Conservation (phyloP, 2,329 filamentous ascomycete species). For the Rutstroemia sp. region DNA sequence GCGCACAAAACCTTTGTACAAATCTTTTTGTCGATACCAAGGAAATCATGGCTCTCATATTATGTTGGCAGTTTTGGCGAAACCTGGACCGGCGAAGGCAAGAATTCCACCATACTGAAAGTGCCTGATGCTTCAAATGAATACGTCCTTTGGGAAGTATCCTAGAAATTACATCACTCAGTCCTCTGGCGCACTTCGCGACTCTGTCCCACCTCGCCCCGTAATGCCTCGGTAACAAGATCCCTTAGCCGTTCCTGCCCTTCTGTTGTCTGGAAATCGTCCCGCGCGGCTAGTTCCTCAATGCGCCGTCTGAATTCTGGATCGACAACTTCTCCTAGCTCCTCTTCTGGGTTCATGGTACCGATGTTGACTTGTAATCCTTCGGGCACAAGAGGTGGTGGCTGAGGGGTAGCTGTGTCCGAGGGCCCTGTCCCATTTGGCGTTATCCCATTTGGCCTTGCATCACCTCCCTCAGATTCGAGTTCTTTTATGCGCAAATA, state of each 20-base stretch:
- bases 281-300: slow-evolving; percentile 75
- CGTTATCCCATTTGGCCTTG: background rate
- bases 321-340: slow-evolving; percentile 60
- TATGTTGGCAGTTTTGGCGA: slow-evolving; percentile 45
- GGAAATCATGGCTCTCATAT: slow-evolving; percentile 48
- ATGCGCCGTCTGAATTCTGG: slow-evolving; percentile 79
- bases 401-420: slow-evolving; percentile 1
- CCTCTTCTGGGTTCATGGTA: slow-evolving; percentile 60
- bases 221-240: slow-evolving; percentile 73
- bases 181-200: slow-evolving; percentile 58
- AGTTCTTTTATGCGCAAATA: slow-evolving; percentile 49
- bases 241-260: slow-evolving; percentile 73
- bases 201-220: slow-evolving; percentile 57
- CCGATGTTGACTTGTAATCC: slow-evolving; percentile 74
- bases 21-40: slow-evolving; percentile 38
- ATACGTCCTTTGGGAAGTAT: slow-evolving; percentile 54
- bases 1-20: slow-evolving; percentile 39
- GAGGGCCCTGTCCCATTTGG: background rate
- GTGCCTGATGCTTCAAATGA: slow-evolving; percentile 42
- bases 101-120: slow-evolving; percentile 47
- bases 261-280: slow-evolving; percentile 74
- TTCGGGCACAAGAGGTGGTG: slow-evolving; percentile 59
- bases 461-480: slow-evolving; percentile 11
- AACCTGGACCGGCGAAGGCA: slow-evolving; percentile 36
- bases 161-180: slow-evolving; percentile 36